Evolutionary conservation across 495 filamentous ascomycete genomes (phyloP), one percentile per base, ranked within the genome.

Genomic region (Aspergillus haitiensis): DNA sequence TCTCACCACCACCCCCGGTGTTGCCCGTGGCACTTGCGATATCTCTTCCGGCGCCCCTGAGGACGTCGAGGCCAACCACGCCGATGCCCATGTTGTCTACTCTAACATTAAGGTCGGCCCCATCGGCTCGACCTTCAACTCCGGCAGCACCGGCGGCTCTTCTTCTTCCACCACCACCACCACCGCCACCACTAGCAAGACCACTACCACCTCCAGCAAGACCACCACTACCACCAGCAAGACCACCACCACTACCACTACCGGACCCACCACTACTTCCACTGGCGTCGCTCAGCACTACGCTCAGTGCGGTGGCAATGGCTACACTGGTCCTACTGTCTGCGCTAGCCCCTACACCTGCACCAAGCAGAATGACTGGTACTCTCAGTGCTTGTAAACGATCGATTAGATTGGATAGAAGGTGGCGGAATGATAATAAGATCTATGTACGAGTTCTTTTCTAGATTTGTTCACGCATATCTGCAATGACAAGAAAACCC

Each of bases 31-130:
- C 49, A 78, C 80, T 56, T 92, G 89, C 76, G 35, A 79, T 40
- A 78, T 75, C 53, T 74, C 73, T 71, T 85, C 83, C 34, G 88
- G 88, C 57, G 77, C 76, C 18, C 87, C 88, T 27, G 61, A 66
- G 16, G 81, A 82, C 27, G 77, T 92, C 52, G 85, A 89, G 78
- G 39, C 75, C 61, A 69, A 76, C 39, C 70, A 71, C 50, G 75
- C 83, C 55, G 75, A 81, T 65, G 76, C 86, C 12, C 76, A 73
- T n/a, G 87, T 89, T 40, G 77, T 74, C 60, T 90, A 81, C 74
- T 85, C 80, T 55, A 88, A 88, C 78, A 86, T 90, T 71, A 81
- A 84, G 70, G 82, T 84, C 64, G 87, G 87, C 13, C 80, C 84
- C 47, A 81, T 90, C 61, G 82, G 81, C 66, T 84, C 83, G 33